Percentiles rank a stretch among this genome's conserved stretches.
phyloP scores from a whole-genome alignment of 441 rosid genomes.

The Francoa sonchifolia region DNA sequence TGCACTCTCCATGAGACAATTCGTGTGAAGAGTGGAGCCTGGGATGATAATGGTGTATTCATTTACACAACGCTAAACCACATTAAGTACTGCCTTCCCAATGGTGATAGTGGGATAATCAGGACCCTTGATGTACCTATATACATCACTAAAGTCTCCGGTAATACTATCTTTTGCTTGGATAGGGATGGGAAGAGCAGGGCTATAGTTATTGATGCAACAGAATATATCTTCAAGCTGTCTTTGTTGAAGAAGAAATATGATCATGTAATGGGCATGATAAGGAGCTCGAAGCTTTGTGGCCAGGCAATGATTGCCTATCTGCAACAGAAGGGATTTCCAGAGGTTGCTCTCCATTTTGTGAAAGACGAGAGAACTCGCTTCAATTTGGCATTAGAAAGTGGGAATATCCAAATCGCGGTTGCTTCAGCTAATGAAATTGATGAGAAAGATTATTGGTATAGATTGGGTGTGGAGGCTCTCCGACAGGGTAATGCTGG shows the following conservation, averaged over 20 bases:
- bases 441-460: slow-evolving; percentile 89
- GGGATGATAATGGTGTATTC: slow-evolving; percentile 83
- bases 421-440: slow-evolving; percentile 88
- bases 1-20: slow-evolving; percentile 78
- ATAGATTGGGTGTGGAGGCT: slow-evolving; percentile 84
- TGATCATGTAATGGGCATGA: slow-evolving; percentile 89
- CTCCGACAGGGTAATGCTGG: slow-evolving; percentile 87
- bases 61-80: slow-evolving; percentile 71
- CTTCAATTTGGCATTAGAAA: slow-evolving; percentile 80
- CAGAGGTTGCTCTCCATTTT: slow-evolving; percentile 90
- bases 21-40: slow-evolving; percentile 79
- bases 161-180: slow-evolving; percentile 57
- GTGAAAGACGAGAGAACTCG: slow-evolving; percentile 87
- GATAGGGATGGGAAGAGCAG: slow-evolving; percentile 78
- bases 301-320: slow-evolving; percentile 93
- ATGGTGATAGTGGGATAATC: slow-evolving; percentile 78
- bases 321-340: slow-evolving; percentile 86
- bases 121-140: slow-evolving; percentile 70
- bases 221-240: slow-evolving; percentile 77
- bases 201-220: slow-evolving; percentile 55
- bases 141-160: slow-evolving; percentile 68
- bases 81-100: slow-evolving; percentile 77
- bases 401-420: slow-evolving; percentile 82
- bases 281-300: slow-evolving; percentile 76
- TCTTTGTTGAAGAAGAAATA: slow-evolving; percentile 56